Base-by-base conservation (phyloP, 164 flowering plant species). In the Akebia trifoliata region DNA sequence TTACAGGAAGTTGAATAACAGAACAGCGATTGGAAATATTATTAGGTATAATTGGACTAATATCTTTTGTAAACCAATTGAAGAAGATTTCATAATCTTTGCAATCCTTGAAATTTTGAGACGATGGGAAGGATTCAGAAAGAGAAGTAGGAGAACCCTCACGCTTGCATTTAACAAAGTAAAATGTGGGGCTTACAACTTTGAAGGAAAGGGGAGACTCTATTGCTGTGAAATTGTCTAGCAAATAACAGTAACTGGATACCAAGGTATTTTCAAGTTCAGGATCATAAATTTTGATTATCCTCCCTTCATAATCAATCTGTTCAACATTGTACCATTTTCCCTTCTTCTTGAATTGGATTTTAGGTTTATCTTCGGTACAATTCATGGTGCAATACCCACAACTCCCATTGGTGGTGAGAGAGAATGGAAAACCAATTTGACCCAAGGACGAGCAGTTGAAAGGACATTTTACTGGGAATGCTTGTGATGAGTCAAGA, bases 161-260 rank as follows among this genome's bases (percentile, higher is more conserved):
- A 8, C 4, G 52, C 44, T 47, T 58, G 57, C 64, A 60, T 50
- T 20, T 60, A 24, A 40, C 12, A 10, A 51, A 40, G 11, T 56
- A 30, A 32, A 30, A 21, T 0, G 8, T 18, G 6, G 22, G 29
- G 15, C 9, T 30, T 17, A 2, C 15, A 4, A 39, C 24, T 6
- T 30, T 1, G 18, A 39, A 17, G 14, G 49, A 39, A 30, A 56
- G 15, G 5, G 28, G 21, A 14, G 46, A 20, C n/a, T n/a, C 25
- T 4, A 31, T 20, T 34, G 8, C 6, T 15, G 35, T 7, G n/a
- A 34, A 46, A 36, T 35, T 25, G 15, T 37, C 0, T 15, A 30
- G 30, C 6, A 15, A 20, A 21, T 28, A 25, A 10, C 56, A 60
- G 4, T 18, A 4, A 4, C 25, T n/a, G 25, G 14, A 15, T 1